Base-by-base conservation (phyloP, 169 alveolate species). In the Plasmodium coatneyi region DNA sequence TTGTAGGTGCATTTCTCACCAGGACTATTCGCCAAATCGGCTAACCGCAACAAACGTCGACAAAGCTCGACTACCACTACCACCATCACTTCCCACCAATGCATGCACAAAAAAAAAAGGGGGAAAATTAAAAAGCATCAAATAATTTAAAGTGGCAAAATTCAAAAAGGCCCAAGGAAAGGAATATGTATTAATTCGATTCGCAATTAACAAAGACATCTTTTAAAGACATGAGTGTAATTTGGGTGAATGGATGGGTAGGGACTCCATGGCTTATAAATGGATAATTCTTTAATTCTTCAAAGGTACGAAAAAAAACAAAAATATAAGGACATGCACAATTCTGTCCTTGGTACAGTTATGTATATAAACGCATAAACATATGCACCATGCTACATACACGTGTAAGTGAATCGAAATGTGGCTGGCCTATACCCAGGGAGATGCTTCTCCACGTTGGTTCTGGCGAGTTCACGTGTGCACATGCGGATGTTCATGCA, bases 91-190 rank as follows among this genome's bases (percentile, higher is more conserved):
- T 1, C 60, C 60, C 60, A 49, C 60, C 60, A 49, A 49, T 22
- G 60, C 60, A 49, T 49, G 22, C 60, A 49, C 90, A 82, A 54
- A 54, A 82, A 81, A 52, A 82, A 82, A 54, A 19, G 60, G 25
- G 71, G 71, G 19, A 82, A 52, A 60, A 52, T 56, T 52, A 82
- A 82, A 82, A 82, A 54, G 90, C 90, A 82, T 54, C 90, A 82
- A 82, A 82, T 82, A 28, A 52, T 56, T 49, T 52, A 56, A 82
- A 82, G 41, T 32, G 30, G 39, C 52, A 5, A 80, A 49, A 80
- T n/a, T 54, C 19, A 39, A 16, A 16, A 82, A 82, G 71, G 36
- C 60, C 60, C n/a, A 12, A 49, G 32, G 39, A 34, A 80, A 19
- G 66, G n/a, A 80, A 80, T 10, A 41, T 79, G 66, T 41, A 80